Percentiles rank a stretch among this genome's conserved stretches.
These are phyloP conservation scores for Dichotomocladium elegans DNA, from an alignment of 371 early-diverging fungal genomes.

Conservation along the genomic window DNA sequence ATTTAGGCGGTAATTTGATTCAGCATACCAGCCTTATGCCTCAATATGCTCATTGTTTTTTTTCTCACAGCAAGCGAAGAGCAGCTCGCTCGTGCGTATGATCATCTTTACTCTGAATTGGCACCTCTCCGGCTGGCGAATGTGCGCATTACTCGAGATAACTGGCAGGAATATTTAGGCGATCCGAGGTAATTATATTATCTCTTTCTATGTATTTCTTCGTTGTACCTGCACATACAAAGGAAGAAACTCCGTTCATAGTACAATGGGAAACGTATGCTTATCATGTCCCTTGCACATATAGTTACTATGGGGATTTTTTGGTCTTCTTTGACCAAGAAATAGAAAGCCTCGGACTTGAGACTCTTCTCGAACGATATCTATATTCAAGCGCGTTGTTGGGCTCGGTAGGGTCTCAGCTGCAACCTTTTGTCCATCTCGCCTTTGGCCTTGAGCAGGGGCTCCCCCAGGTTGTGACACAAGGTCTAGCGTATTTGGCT, in stretches of 20 bases:
- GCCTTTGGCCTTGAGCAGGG: conserved; percentile 36
- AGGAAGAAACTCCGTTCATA: too few species aligned
- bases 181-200: background rate
- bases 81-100: conserved; percentile 2
- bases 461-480: conserved; percentile 21
- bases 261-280: background rate
- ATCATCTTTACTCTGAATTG: conserved; percentile 1
- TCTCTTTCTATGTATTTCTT: too few species aligned
- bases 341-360: conserved; percentile 17
- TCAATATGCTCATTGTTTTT: background rate
- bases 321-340: conserved; percentile 33
- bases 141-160: background rate
- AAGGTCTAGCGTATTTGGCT: conserved; percentile 36
- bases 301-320: conserved; percentile 25
- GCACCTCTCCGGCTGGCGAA: background rate
- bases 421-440: conserved; percentile 37
- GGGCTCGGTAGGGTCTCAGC: conserved; percentile 30
- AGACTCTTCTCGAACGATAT: conserved; percentile 19
- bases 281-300: background rate
- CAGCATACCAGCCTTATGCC: background rate
- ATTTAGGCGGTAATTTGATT: conserved; percentile 26
- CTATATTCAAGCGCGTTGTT: conserved; percentile 16
- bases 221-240: background rate
- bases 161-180: conserved; percentile 3
- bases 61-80: conserved; percentile 3